Percentiles rank a stretch among this genome's conserved stretches.
phyloP scores from a whole-genome alignment of 345 rosid genomes.

The Lepidium africanum region DNA sequence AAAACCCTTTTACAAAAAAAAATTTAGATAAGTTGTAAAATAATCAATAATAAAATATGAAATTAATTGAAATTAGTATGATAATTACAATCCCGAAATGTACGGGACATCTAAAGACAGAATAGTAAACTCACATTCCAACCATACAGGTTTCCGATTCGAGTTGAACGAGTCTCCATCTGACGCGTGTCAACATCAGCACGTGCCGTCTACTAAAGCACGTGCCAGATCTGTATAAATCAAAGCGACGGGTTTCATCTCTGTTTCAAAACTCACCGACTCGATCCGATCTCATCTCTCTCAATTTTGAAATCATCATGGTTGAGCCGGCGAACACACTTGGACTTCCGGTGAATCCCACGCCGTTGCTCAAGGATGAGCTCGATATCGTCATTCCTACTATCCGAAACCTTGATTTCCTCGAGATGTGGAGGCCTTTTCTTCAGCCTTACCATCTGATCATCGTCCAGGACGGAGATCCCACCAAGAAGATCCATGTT shows the following conservation, averaged over 20 bases:
- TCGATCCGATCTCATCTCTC: slow-evolving; percentile 6
- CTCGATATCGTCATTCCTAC: slow-evolving; percentile 95
- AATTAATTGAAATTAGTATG: neutral
- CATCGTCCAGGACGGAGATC: slow-evolving; percentile 97
- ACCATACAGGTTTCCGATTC: slow-evolving; percentile 1
- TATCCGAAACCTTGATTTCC: slow-evolving; percentile 83
- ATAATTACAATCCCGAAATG: slow-evolving; percentile 2
- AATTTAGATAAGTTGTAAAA: neutral
- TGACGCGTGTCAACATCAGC: neutral
- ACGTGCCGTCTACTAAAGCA: slow-evolving; percentile 1
- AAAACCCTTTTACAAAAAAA: no score
- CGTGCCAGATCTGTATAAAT: slow-evolving; percentile 26
- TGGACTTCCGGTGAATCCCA: slow-evolving; percentile 29
- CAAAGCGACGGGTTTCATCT: neutral
- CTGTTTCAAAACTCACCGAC: neutral
- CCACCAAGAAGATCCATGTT: slow-evolving; percentile 66
- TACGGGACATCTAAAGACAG: slow-evolving; percentile 4
- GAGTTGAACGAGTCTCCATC: neutral
- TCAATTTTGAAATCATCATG: slow-evolving; percentile 27
- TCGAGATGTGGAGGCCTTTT: slow-evolving; percentile 99
- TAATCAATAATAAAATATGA: neutral
- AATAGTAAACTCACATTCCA: neutral
- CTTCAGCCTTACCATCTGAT: slow-evolving; percentile 88
- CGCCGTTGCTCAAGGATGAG: slow-evolving; percentile 62
- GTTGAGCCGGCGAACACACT: slow-evolving; percentile 48